These are phyloP conservation scores for Fusarium protoensiforme DNA, from an alignment of 2,329 filamentous ascomycete genomes.

Conservation along the genomic window DNA sequence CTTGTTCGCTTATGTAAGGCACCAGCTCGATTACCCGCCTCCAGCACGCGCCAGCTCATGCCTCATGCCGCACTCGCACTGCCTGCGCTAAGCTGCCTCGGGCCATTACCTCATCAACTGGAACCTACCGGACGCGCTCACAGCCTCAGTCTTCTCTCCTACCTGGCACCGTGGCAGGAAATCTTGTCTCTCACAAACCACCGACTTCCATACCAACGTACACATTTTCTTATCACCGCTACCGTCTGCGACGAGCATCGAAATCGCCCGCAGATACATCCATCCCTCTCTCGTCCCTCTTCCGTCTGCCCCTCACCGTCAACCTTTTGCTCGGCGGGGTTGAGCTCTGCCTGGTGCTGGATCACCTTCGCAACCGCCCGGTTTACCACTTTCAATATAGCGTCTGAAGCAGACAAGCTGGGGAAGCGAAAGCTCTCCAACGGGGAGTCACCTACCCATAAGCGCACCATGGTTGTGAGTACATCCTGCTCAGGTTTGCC, in stretches of 20 bases:
- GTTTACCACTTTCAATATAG: conserved; percentile 47
- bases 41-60: conserved; percentile 23
- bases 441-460: conserved; percentile 67
- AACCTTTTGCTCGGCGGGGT: conserved; percentile 47
- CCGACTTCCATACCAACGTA: conserved; percentile 10
- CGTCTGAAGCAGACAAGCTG: conserved; percentile 60
- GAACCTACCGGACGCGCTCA: conserved; percentile 15
- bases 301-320: conserved; percentile 18
- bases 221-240: conserved; percentile 13
- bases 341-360: conserved; percentile 52
- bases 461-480: conserved; percentile 72
- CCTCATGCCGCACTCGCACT: conserved; percentile 23
- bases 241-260: conserved; percentile 25
- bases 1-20: conserved; percentile 32
- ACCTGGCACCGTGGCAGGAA: conserved; percentile 23
- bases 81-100: conserved; percentile 14
- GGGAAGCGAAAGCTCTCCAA: conserved; percentile 75
- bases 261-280: conserved; percentile 21
- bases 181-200: conserved; percentile 28
- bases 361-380: conserved; percentile 39
- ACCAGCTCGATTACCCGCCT: not conserved
- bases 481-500: not conserved
- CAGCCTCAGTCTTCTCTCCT: conserved; percentile 24
- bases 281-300: not conserved
- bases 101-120: conserved; percentile 45